Percentiles rank a stretch among this genome's conserved stretches.
phyloP scores from a whole-genome alignment of 768 basidiomycete species.

The Lactarius trivialis region DNA sequence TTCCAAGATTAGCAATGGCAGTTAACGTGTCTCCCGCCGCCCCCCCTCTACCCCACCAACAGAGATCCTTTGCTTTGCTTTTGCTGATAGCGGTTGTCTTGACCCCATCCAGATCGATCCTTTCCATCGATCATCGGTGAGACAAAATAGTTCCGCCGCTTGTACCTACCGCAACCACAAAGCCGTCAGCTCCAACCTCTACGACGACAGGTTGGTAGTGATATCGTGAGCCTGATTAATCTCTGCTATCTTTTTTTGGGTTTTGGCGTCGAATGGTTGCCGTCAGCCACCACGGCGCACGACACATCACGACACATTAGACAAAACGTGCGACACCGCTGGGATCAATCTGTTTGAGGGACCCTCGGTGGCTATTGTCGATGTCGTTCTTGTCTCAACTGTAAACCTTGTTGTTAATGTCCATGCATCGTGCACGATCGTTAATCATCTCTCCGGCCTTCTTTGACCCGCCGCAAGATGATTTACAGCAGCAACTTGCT shows the following conservation, averaged over 20 bases:
- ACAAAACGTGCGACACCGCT: not conserved
- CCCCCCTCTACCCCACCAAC: not conserved
- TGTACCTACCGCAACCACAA: not conserved
- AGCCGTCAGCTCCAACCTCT: not conserved
- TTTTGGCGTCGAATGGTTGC: not conserved
- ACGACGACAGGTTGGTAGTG: not conserved
- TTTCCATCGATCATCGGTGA: not conserved
- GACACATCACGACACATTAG: not conserved
- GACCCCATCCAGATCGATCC: not conserved
- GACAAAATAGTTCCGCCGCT: not conserved
- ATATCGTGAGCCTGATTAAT: not conserved
- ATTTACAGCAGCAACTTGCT: not conserved
- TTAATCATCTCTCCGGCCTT: not conserved
- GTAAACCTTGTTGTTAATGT: slow-evolving; percentile 14
- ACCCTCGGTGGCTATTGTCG: not conserved
- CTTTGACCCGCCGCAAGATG: not conserved
- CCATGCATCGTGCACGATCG: not conserved
- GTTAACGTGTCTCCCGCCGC: not conserved
- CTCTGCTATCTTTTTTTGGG: not conserved
- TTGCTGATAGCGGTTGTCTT: not conserved
- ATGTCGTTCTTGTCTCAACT: not conserved
- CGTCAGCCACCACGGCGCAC: not conserved
- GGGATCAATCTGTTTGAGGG: not conserved
- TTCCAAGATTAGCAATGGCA: not conserved
- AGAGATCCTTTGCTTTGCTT: not conserved